Base-by-base conservation (phyloP, 129 eudicot species). In the Flaveria sonorensis region DNA sequence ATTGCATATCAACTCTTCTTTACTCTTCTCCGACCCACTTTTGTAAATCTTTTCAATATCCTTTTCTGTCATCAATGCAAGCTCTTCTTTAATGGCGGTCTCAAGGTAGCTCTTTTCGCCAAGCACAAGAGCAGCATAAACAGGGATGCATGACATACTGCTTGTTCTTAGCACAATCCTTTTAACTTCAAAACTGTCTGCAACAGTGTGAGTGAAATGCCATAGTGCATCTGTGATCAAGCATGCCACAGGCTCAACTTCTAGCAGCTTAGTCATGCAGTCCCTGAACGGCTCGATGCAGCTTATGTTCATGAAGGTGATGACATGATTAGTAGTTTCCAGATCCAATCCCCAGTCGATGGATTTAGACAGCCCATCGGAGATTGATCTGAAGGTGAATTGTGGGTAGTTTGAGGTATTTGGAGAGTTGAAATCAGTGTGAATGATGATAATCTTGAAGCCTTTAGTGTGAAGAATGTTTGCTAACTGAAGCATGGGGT, bases 61-160 rank as follows among this genome's bases (percentile, higher is more conserved):
- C 36, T 81, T 82, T 0, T 81, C 53, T 74, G 72, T 83, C 28
- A 88, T 86, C 3, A 46, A 79, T 10, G 82, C 77, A n/a, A 88
- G 26, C 77, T 83, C 87, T 7, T 30, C 30, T 46, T 76, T 36
- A 14, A 52, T 60, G 71, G 60, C 3, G 51, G 86, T 43, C 76
- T 87, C 28, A 24, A 79, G 67, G 72, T 71, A 45, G n/a, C 75
- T 74, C 18, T 65, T 65, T 19, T 84, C 51, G 10, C 23, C 15
- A 71, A 78, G 60, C 59, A 32, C 24, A 8, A 83, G 48, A 16
- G 70, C 50, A 36, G 77, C 77, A 16, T 75, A 83, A 43, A 72
- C 81, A 23, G 82, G 47, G 18, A 72, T 52, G 39, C 83, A 83
- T 4, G 77, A 47, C 45, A 83, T 52, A 20, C 87, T 80, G 36